Percentiles rank a stretch among this genome's conserved stretches.
Evolutionary conservation across 805 yeast genomes (phyloP).

Genomic region (Ogataea paraovalis): DNA sequence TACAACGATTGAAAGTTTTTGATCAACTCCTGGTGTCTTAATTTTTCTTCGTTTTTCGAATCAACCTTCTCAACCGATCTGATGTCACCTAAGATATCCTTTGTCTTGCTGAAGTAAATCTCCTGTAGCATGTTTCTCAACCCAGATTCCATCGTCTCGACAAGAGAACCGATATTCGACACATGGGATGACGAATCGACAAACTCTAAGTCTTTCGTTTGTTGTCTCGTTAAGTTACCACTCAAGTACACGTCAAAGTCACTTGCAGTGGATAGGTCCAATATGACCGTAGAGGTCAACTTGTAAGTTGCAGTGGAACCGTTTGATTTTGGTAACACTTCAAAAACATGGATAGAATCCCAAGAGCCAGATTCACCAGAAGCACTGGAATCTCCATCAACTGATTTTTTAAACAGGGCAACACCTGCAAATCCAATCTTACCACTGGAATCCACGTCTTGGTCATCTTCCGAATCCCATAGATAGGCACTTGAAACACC

Average conservation of each 20-base stretch:
- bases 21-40: constrained; percentile 39
- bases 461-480: constrained; percentile 78
- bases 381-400: constrained; percentile 33
- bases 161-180: constrained; percentile 75
- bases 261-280: constrained; percentile 51
- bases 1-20: constrained; percentile 32
- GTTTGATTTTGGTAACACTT: constrained; percentile 46
- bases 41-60: constrained; percentile 34
- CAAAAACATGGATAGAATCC: constrained; percentile 95
- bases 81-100: constrained; percentile 75
- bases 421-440: constrained; percentile 83
- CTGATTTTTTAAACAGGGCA: constrained; percentile 68
- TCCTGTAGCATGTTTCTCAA: constrained; percentile 85
- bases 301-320: constrained; percentile 52
- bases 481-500: constrained; percentile 85
- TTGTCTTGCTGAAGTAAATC: constrained; percentile 92
- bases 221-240: constrained; percentile 85
- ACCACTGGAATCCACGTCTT: constrained; percentile 37
- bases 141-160: constrained; percentile 86
- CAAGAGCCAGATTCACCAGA: constrained; percentile 54
- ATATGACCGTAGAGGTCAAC: constrained; percentile 82
- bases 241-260: constrained; percentile 47
- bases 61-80: constrained; percentile 41
- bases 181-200: constrained; percentile 64
- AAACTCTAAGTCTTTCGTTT: constrained; percentile 49